Percentiles rank a stretch among this genome's conserved stretches.
These are phyloP conservation scores for Ogataea ramenticola DNA, from an alignment of 805 yeast genomes.

Conservation along the genomic window DNA sequence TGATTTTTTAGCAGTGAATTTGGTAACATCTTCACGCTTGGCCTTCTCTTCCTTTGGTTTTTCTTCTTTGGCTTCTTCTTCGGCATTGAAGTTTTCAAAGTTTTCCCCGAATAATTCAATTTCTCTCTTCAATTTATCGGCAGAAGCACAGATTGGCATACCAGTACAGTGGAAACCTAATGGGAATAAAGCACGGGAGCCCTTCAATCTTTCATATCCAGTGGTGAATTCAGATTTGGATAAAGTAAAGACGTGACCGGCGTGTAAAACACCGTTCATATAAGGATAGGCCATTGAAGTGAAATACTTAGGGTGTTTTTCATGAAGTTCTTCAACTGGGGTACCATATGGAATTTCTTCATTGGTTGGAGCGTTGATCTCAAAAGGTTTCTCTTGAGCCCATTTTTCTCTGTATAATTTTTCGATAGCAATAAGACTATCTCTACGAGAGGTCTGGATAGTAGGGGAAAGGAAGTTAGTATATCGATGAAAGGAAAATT, in stretches of 20 bases:
- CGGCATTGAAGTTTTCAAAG: slow-evolving; percentile 61
- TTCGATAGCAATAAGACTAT: slow-evolving; percentile 82
- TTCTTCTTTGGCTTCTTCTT: slow-evolving; percentile 39
- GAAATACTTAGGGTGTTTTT: slow-evolving; percentile 78
- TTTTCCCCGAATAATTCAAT: slow-evolving; percentile 83
- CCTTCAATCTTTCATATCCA: slow-evolving; percentile 93
- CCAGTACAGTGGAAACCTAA: slow-evolving; percentile 99
- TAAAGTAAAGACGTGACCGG: slow-evolving; percentile 93
- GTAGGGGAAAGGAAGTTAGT: not conserved
- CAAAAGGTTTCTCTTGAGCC: slow-evolving; percentile 82
- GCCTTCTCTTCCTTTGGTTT: slow-evolving; percentile 22
- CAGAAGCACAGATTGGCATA: slow-evolving; percentile 95
- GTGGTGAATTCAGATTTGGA: slow-evolving; percentile 89
- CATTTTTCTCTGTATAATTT: slow-evolving; percentile 81
- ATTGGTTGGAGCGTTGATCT: slow-evolving; percentile 77
- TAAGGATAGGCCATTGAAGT: slow-evolving; percentile 97
- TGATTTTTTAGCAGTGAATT: slow-evolving; percentile 86
- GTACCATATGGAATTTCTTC: slow-evolving; percentile 55
- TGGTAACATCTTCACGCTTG: slow-evolving; percentile 72
- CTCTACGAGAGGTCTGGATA: slow-evolving; percentile 83
- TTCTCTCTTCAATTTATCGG: slow-evolving; percentile 92
- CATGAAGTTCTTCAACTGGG: slow-evolving; percentile 62
- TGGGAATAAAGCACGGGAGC: slow-evolving; percentile 88
- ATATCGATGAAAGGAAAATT: too few species aligned
- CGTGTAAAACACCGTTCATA: slow-evolving; percentile 97